phyloP scores from a whole-genome alignment of 129 eudicot genomes.

The Ambrosia trifida region DNA sequence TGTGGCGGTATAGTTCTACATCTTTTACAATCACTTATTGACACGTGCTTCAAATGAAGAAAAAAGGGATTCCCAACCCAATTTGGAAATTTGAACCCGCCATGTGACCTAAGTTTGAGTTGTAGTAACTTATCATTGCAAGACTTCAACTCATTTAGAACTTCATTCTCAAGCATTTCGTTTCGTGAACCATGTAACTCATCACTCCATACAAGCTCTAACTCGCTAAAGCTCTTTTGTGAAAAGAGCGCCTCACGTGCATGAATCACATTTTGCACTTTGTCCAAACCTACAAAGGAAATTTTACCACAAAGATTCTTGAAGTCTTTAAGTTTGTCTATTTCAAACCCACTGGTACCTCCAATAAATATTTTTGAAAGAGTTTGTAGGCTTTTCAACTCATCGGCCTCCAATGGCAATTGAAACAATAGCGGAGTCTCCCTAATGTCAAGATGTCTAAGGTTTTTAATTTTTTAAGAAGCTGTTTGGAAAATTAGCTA shows the following conservation, averaged over 20 bases:
- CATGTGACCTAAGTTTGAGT: not conserved
- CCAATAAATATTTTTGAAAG: not conserved
- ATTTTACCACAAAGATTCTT: not conserved
- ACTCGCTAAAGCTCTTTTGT: not conserved
- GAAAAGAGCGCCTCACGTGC: slow-evolving; percentile 3
- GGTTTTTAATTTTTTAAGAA: slow-evolving; percentile 2
- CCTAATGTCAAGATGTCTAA: not conserved
- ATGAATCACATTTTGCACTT: not conserved
- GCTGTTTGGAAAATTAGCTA: not conserved
- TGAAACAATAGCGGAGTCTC: not conserved
- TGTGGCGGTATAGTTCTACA: no score
- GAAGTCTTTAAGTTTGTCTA: not conserved
- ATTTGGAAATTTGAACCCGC: not conserved
- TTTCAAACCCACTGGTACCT: not conserved
- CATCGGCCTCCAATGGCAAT: not conserved
- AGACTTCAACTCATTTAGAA: not conserved
- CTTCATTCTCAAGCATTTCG: not conserved
- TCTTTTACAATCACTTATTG: not conserved
- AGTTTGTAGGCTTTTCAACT: not conserved
- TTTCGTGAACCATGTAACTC: not conserved
- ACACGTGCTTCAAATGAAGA: not conserved
- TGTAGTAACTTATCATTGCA: not conserved
- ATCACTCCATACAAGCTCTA: not conserved
- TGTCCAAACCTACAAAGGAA: slow-evolving; percentile 4
- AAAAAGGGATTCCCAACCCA: slow-evolving; percentile 3